Evolutionary conservation across 1,284 basidiomycete species (phyloP), one percentile per base, ranked within the genome.

Genomic region (Nidula niveotomentosa): DNA sequence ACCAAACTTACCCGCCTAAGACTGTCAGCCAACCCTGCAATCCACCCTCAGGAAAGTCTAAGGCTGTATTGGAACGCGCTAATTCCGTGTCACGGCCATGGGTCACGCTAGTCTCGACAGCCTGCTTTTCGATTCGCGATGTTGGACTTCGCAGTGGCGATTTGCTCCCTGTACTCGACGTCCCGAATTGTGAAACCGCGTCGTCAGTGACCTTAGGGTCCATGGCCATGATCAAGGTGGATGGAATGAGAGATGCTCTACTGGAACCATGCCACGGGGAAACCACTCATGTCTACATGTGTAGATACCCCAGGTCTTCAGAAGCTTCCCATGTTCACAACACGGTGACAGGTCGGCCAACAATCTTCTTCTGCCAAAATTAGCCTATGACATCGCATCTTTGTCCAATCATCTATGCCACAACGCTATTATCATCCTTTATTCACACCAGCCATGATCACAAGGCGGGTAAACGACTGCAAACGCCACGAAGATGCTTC

Each of bases 21-120:
- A 77, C 71, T 7, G 74, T 73, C 15, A 72, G 49, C 74, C 75
- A 77, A 33, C 65, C 76, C 48, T 61, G 62, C 33, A 64, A 35
- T 1, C 75, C 74, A 15, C 75, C 75, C 57, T 77, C 76, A 56
- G 65, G 66, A 45, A 68, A 65, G 18, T 55, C 57, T 6, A 51
- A 45, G 10, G 53, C 6, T 37, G 51, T 55, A 48, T 45, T 23
- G 37, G 46, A 23, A 37, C n/a, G 10, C 18, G 30, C 44, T 23
- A 52, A 46, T 23, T 58, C 54, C 12, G 52, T n/a, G 41, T 56
- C 56, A 33, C 45, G 39, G 30, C 51, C 30, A 18, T 35, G 54
- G n/a, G 15, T n/a, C 18, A 23, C 44, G 44, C 15, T 45, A 17
- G 9, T 17, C 15, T 45, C 15, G 12, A 23, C 23, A 23, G 23